Evolutionary conservation across 306 rosid species (phyloP).

Genomic region (Dalbergia cochinchinensis): DNA sequence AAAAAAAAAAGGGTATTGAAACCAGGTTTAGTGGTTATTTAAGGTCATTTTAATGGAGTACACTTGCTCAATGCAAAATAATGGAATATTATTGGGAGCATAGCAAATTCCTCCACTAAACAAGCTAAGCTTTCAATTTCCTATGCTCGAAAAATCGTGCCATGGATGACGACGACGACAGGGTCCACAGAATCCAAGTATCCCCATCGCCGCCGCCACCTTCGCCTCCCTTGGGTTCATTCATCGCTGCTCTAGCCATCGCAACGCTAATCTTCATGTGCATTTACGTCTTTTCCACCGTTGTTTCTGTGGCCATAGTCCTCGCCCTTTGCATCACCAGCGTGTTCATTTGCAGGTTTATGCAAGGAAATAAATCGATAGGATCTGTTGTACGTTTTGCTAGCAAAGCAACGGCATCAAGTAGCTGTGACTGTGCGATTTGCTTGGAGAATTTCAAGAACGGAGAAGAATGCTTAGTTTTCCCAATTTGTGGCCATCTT

Average conservation of each 20-base stretch:
- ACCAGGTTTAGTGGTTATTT: too few relatives aligned
- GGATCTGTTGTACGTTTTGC: conserved; percentile 12
- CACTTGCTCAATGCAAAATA: not conserved
- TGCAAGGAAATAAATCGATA: not conserved
- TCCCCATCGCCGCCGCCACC: conserved; percentile 4
- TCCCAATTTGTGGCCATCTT: conserved; percentile 58
- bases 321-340: not conserved
- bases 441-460: conserved; percentile 63
- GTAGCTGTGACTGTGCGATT: conserved; percentile 53
- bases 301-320: not conserved
- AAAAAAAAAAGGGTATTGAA: too few relatives aligned
- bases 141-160: not conserved
- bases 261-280: not conserved
- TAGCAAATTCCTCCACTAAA: not conserved
- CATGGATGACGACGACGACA: conserved; percentile 29
- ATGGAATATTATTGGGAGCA: not conserved
- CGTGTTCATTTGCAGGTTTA: not conserved
- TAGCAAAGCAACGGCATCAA: not conserved
- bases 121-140: not conserved
- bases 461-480: conserved; percentile 55
- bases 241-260: conserved; percentile 15
- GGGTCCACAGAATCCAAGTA: not conserved
- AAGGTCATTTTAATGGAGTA: not conserved
- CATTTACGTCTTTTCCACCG: not conserved
- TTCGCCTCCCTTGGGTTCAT: conserved; percentile 13